Conservation (phyloP, 2,329 filamentous ascomycete genomes). For the Colletotrichum aenigma region DNA sequence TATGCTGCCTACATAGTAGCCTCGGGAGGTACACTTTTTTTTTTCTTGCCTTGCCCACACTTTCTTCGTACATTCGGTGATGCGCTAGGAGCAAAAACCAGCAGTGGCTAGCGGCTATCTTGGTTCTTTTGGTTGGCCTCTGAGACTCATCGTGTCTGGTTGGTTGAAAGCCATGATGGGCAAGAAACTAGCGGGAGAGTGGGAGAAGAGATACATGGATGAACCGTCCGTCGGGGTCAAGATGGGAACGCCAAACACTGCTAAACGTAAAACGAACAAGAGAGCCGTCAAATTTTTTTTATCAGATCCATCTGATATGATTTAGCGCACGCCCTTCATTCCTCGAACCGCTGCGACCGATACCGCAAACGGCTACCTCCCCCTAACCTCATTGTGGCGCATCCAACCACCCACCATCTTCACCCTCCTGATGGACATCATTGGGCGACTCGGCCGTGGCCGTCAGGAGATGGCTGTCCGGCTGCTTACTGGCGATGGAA, state of each 20-base stretch:
- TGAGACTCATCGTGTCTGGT: not conserved
- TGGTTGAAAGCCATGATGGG: not conserved
- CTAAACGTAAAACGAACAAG: not conserved
- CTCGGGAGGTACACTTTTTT: not conserved
- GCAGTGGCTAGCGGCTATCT: not conserved
- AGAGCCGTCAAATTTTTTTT: not conserved
- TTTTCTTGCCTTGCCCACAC: not conserved
- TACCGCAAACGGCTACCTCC: not conserved
- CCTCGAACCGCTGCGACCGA: not conserved
- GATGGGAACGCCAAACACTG: not conserved
- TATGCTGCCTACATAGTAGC: not conserved
- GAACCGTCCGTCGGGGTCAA: not conserved
- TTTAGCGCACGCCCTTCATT: not conserved
- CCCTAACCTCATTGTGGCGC: not conserved
- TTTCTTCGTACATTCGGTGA: not conserved
- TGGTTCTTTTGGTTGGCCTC: not conserved
- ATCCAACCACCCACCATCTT: not conserved
- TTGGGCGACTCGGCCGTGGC: not conserved
- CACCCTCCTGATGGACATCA: not conserved
- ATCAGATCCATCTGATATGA: conserved; percentile 23
- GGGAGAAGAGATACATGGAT: not conserved
- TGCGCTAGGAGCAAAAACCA: not conserved
- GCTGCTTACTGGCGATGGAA: not conserved
- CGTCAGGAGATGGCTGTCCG: not conserved
- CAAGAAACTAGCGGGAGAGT: not conserved